Evolutionary conservation across 2,329 filamentous ascomycete genomes (phyloP).

Genomic region (Rhinocladiella mackenziei): DNA sequence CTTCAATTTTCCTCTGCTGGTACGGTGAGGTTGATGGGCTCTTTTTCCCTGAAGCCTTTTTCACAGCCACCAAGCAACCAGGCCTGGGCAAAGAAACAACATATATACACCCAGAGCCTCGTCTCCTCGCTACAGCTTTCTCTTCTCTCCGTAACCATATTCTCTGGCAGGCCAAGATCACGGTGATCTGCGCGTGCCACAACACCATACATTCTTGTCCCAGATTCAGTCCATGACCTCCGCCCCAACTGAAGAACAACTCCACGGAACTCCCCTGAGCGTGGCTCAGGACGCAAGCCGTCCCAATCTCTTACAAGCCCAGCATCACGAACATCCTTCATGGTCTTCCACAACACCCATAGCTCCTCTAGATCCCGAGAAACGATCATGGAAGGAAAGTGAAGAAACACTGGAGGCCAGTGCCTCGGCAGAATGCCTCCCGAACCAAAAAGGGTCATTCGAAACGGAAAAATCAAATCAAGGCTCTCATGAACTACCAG

Average conservation of each 20-base stretch:
- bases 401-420: conserved; percentile 9
- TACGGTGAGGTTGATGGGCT: no score
- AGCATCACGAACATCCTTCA: not conserved
- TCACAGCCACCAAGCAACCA: not conserved
- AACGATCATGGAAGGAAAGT: conserved; percentile 17
- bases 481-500: not conserved
- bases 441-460: conserved; percentile 1
- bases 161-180: not conserved
- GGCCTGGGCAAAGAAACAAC: not conserved
- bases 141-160: not conserved
- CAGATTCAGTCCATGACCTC: conserved; percentile 19
- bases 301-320: not conserved
- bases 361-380: conserved; percentile 4
- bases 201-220: not conserved
- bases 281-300: conserved; percentile 21
- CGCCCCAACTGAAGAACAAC: conserved; percentile 9
- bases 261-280: conserved; percentile 22
- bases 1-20: no score
- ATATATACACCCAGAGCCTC: not conserved
- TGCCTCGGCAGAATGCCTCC: not conserved
- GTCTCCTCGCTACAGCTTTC: not conserved
- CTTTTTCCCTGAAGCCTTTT: no score
- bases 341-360: not conserved
- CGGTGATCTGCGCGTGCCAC: conserved; percentile 1
- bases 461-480: conserved; percentile 1